phyloP scores from a whole-genome alignment of 2,329 filamentous ascomycete genomes.

The Blumeria hordei region DNA sequence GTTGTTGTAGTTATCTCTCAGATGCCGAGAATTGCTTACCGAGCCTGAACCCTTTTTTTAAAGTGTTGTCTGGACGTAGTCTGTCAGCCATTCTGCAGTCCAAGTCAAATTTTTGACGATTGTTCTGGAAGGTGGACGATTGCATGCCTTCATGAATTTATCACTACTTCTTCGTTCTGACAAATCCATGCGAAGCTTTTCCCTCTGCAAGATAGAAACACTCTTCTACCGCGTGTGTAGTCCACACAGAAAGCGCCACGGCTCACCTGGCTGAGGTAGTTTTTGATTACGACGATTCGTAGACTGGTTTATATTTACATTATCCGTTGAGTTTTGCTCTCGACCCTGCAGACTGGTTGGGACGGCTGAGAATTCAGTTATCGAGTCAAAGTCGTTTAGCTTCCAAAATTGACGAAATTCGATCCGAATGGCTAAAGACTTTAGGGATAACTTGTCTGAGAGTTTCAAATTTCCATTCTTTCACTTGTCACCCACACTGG shows the following conservation, averaged over 20 bases:
- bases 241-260: background rate
- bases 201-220: background rate
- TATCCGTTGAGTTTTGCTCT: no score
- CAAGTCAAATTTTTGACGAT: background rate
- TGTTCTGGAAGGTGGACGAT: background rate
- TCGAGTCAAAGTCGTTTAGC: no score
- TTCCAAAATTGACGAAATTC: no score
- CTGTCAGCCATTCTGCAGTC: background rate
- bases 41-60: background rate
- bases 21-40: background rate
- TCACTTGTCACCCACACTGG: no score
- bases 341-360: no score
- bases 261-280: background rate
- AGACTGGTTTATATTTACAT: no score
- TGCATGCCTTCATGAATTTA: background rate
- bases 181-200: background rate
- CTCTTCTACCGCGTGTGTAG: background rate
- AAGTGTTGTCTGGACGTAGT: background rate
- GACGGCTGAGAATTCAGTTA: no score
- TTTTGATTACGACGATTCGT: no score
- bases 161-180: background rate
- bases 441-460: no score
- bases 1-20: background rate
- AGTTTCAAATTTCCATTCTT: no score
- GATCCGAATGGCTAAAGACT: no score